phyloP scores from a whole-genome alignment of 768 basidiomycete species.

The Goffeauzyma gilvescens region DNA sequence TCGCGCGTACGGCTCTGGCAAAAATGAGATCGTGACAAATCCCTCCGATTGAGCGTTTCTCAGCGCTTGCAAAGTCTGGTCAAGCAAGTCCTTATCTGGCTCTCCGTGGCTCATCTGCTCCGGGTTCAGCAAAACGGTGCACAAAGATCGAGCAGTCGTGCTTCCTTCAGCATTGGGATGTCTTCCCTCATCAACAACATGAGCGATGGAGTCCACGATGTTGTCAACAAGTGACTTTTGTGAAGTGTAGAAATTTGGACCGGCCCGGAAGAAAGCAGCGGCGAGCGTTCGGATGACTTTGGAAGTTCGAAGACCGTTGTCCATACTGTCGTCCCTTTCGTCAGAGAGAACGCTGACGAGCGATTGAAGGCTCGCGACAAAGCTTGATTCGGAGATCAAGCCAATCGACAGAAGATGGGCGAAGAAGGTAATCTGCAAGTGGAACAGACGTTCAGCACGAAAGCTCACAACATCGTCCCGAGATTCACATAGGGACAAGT shows the following conservation, averaged over 20 bases:
- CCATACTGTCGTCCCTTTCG: too few species aligned
- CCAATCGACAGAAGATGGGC: conserved; percentile 63
- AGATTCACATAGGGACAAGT: too few species aligned
- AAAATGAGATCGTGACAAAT: neutral
- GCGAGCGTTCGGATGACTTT: conserved; percentile 2
- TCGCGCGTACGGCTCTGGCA: conserved; percentile 7
- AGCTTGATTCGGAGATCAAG: conserved; percentile 55
- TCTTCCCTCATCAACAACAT: conserved; percentile 57
- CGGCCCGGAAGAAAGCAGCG: conserved; percentile 1
- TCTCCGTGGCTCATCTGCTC: neutral
- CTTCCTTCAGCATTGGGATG: too few species aligned
- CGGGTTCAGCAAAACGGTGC: too few species aligned
- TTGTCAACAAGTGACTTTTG: too few species aligned
- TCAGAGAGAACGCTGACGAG: conserved; percentile 75
- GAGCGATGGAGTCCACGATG: conserved; percentile 59
- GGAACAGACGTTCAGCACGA: neutral
- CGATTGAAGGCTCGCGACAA: conserved; percentile 61
- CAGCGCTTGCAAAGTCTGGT: neutral
- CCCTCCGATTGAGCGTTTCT: neutral
- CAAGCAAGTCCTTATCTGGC: neutral
- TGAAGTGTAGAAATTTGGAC: too few species aligned
- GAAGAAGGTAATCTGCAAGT: conserved; percentile 81
- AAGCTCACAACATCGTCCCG: neutral
- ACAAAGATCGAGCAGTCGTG: too few species aligned
- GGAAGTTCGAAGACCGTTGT: too few species aligned